Conservation (phyloP, 495 filamentous ascomycete genomes). For the Xylaria flabelliformis region DNA sequence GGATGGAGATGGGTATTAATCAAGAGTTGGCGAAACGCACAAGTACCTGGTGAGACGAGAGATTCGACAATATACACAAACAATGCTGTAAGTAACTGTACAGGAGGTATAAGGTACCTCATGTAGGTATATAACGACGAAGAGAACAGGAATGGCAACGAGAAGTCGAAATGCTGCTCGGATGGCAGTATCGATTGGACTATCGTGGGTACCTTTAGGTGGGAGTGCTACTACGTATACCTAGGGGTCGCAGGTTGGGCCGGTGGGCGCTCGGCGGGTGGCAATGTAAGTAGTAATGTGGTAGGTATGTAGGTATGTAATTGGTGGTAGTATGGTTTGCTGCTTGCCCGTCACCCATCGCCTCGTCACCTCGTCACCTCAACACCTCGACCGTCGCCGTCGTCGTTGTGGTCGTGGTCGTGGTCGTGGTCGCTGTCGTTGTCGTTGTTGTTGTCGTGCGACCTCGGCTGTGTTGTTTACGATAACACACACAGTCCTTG, state of each 20-base stretch:
- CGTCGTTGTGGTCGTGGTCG: not conserved
- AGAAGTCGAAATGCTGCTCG: not conserved
- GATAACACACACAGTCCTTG: not conserved
- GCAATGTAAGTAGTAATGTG: not conserved
- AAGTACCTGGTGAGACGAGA: not conserved
- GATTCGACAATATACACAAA: slow-evolving; percentile 2
- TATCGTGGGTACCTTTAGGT: not conserved
- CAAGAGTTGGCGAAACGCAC: slow-evolving; percentile 5
- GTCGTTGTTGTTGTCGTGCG: slow-evolving; percentile 5
- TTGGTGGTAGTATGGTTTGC: not conserved
- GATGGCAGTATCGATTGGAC: slow-evolving; percentile 4
- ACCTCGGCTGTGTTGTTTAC: slow-evolving; percentile 7
- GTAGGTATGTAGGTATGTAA: not conserved
- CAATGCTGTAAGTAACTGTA: slow-evolving; percentile 2
- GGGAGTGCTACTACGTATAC: not conserved
- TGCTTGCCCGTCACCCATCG: not conserved
- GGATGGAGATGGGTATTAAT: not conserved
- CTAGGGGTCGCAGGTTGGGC: not conserved
- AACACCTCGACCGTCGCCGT: not conserved
- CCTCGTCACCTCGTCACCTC: not conserved
- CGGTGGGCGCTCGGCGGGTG: slow-evolving; percentile 7
- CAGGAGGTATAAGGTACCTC: not conserved
- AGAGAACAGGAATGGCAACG: not conserved
- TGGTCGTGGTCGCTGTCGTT: not conserved
- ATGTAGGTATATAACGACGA: not conserved